Evolutionary conservation across 2,329 filamentous ascomycete species (phyloP), one percentile per base, ranked within the genome.

Genomic region (Talaromyces verruculosus): DNA sequence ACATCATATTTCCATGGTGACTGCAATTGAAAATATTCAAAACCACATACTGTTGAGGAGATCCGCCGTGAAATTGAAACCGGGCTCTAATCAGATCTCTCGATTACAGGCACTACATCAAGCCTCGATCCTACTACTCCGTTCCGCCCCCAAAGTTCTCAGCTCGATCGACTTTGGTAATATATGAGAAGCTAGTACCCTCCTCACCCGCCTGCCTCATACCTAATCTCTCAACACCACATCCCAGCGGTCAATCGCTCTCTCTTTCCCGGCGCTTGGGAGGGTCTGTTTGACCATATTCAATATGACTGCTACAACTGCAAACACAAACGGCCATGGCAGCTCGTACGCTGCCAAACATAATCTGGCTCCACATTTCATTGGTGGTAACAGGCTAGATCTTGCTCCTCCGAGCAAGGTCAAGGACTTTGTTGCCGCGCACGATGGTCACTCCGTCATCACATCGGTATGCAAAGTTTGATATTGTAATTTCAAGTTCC

Each of bases 371-470:
- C 85, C 92, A 80, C 95, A 99, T 84, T 99, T 98, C 82, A 96
- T 98, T 79, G 95, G 95, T 74, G 94, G 95, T 70, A 97, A 97
- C 84, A 87, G 89, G 77, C 82, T 99, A 69, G 88, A 88, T 70
- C 90, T 90, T 77, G 95, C 95, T 61, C 82, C 91, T 53, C 87
- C 93, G 43, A 90, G 93, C 78, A 90, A 89, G 75, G 92, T 99
- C 69, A 98, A 97, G 86, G 94, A 99, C 80, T 99, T 98, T 82
- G 94, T 99, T 58, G 88, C 91, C 62, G 84, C 86, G 67, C 86
- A 96, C 80, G 91, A 93, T 75, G 95, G 95, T 68, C 95, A 99
- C 85, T 98, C 95, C 22, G 94, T 98, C 79, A 99, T 99, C 77
- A 97, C 92, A 75, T 98, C 93, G 78, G 95, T 98, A 81, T 85